These are phyloP conservation scores for Lasiosphaeria ovina DNA, from an alignment of 495 filamentous ascomycete species.

Conservation along the genomic window DNA sequence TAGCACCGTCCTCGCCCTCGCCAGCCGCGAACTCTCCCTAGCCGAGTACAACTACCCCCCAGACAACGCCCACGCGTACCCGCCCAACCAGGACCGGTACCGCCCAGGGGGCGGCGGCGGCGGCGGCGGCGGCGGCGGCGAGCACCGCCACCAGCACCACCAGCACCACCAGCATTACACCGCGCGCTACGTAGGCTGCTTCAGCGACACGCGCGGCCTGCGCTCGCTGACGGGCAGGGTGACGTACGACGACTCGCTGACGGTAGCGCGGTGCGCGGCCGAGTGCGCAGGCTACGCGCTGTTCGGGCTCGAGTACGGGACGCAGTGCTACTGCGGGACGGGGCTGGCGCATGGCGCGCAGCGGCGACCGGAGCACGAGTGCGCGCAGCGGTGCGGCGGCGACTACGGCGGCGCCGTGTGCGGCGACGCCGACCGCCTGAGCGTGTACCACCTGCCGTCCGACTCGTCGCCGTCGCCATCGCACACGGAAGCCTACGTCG, in stretches of 20 bases:
- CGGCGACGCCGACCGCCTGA: constrained; percentile 21
- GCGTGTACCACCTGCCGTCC: constrained; percentile 15
- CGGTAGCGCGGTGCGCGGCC: constrained; percentile 30
- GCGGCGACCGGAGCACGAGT: background rate
- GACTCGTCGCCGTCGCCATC: constrained; percentile 1
- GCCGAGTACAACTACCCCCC: no score
- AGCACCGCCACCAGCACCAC: no score
- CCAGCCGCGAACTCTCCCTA: no score
- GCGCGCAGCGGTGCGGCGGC: constrained; percentile 9
- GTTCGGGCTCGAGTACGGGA: constrained; percentile 17
- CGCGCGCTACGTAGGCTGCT: constrained; percentile 10
- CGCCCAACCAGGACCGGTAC: no score
- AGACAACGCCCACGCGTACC: no score
- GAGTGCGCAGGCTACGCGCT: constrained; percentile 13
- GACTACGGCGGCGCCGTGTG: background rate
- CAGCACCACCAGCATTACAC: no score
- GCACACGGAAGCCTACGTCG: constrained; percentile 11
- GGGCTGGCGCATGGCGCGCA: background rate
- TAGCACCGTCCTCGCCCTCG: no score
- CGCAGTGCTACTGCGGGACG: constrained; percentile 18
- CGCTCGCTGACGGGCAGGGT: constrained; percentile 4
- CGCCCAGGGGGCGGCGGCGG: no score
- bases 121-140: no score
- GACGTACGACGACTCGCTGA: constrained; percentile 9
- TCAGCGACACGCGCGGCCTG: constrained; percentile 5